phyloP scores from a whole-genome alignment of 2,329 filamentous ascomycete genomes.

The Alternaria dauci region DNA sequence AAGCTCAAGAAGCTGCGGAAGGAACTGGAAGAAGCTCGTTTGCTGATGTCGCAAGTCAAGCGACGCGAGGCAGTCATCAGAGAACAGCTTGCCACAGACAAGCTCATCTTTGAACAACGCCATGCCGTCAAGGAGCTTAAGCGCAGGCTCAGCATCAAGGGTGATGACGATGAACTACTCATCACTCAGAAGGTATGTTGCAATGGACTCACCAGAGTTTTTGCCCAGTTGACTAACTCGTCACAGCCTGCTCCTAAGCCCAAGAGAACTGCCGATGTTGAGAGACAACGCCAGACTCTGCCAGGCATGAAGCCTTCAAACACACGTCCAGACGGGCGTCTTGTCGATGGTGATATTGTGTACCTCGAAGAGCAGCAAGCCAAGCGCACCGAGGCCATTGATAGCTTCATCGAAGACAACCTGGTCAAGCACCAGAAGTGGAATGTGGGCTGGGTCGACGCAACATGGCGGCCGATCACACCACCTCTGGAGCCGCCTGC shows the following conservation, averaged over 20 bases:
- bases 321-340: constrained; percentile 72
- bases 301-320: constrained; percentile 61
- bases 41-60: constrained; percentile 78
- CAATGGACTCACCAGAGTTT: constrained; percentile 1
- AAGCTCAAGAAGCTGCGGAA: constrained; percentile 90
- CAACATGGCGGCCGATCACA: constrained; percentile 84
- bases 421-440: constrained; percentile 88
- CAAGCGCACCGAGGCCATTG: constrained; percentile 83
- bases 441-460: constrained; percentile 89
- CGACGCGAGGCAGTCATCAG: constrained; percentile 82
- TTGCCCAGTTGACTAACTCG: constrained; percentile 33
- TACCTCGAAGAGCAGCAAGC: constrained; percentile 77
- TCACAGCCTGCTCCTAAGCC: constrained; percentile 48
- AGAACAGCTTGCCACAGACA: constrained; percentile 77
- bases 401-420: constrained; percentile 84
- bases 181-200: constrained; percentile 86
- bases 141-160: constrained; percentile 85
- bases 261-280: constrained; percentile 66
- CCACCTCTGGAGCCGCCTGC: constrained; percentile 69
- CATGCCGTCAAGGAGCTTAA: constrained; percentile 86
- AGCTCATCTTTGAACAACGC: constrained; percentile 82
- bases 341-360: constrained; percentile 78
- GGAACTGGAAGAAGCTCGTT: constrained; percentile 88
- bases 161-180: constrained; percentile 83
- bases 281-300: constrained; percentile 72